Conservation (phyloP, 2,329 filamentous ascomycete species). For the Aspergillus novoparasiticus region DNA sequence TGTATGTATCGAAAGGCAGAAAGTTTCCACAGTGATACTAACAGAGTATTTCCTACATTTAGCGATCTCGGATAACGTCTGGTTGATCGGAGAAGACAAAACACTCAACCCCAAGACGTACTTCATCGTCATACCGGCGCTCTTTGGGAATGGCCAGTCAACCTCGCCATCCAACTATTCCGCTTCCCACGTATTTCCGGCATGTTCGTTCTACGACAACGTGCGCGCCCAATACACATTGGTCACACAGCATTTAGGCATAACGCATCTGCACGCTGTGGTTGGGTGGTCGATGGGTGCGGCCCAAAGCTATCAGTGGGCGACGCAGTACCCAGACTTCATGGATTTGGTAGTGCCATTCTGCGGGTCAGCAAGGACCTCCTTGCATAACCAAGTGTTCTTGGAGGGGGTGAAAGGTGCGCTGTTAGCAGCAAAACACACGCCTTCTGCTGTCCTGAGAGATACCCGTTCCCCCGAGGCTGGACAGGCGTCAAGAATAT, state of each 20-base stretch:
- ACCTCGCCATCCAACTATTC: constrained; percentile 67
- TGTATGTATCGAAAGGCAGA: constrained; percentile 38
- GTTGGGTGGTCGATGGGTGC: constrained; percentile 74
- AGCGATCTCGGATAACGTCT: constrained; percentile 70
- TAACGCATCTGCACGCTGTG: constrained; percentile 64
- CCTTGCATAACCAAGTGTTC: constrained; percentile 69
- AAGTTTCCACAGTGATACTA: background rate
- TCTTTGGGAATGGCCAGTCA: constrained; percentile 71
- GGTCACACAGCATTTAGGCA: constrained; percentile 63
- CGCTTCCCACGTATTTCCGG: constrained; percentile 60
- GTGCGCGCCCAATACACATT: constrained; percentile 67
- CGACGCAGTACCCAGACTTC: constrained; percentile 63
- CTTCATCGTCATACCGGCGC: constrained; percentile 68
- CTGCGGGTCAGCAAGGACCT: constrained; percentile 66
- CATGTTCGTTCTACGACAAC: constrained; percentile 68
- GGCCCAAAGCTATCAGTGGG: constrained; percentile 68
- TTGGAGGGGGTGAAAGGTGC: constrained; percentile 66
- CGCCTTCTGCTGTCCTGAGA: constrained; percentile 54
- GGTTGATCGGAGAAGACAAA: constrained; percentile 69
- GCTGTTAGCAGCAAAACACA: constrained; percentile 60
- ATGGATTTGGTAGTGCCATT: constrained; percentile 68
- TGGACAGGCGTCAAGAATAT: constrained; percentile 47
- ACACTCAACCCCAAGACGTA: constrained; percentile 66
- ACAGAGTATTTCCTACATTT: background rate
- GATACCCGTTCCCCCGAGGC: constrained; percentile 46